Conservation (phyloP, 164 flowering plant genomes). For the Sextonia rubra region DNA sequence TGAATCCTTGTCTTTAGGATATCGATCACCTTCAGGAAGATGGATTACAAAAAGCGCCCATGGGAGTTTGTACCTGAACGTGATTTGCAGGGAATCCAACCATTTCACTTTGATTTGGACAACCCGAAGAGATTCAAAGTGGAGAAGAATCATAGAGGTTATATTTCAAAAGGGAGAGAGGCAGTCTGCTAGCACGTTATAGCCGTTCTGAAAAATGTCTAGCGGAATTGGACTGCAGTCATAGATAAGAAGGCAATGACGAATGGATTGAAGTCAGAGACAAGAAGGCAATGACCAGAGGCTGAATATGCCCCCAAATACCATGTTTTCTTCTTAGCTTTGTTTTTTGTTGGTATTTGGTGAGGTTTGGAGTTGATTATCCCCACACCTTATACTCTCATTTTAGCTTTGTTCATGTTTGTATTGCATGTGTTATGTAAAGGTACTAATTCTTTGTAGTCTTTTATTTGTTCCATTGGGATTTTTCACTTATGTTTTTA, state of each 20-base stretch:
- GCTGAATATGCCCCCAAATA: constrained; percentile 7
- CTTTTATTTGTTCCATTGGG: no score
- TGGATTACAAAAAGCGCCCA: constrained; percentile 77
- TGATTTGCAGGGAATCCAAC: constrained; percentile 72
- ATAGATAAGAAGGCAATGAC: constrained; percentile 25
- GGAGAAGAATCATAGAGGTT: constrained; percentile 15
- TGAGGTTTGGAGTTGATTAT: no score
- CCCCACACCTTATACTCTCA: no score
- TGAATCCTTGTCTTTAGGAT: constrained; percentile 42
- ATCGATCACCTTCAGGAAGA: constrained; percentile 89
- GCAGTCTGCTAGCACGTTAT: constrained; percentile 2
- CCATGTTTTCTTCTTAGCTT: no score
- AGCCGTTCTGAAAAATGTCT: constrained; percentile 19
- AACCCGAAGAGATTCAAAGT: constrained; percentile 19
- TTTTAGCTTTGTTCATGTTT: no score
- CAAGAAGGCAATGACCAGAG: constrained; percentile 25
- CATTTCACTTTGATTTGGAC: constrained; percentile 44
- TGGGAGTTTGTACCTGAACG: constrained; percentile 52
- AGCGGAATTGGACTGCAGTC: constrained; percentile 19
- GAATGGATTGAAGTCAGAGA: constrained; percentile 20
- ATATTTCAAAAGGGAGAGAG: constrained; percentile 9
- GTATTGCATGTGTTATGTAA: no score
- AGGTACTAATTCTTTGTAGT: no score
- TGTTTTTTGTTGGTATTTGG: no score
- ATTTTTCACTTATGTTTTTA: no score